phyloP scores from a whole-genome alignment of 2,329 filamentous ascomycete species.

The Penicillium verrucosum region DNA sequence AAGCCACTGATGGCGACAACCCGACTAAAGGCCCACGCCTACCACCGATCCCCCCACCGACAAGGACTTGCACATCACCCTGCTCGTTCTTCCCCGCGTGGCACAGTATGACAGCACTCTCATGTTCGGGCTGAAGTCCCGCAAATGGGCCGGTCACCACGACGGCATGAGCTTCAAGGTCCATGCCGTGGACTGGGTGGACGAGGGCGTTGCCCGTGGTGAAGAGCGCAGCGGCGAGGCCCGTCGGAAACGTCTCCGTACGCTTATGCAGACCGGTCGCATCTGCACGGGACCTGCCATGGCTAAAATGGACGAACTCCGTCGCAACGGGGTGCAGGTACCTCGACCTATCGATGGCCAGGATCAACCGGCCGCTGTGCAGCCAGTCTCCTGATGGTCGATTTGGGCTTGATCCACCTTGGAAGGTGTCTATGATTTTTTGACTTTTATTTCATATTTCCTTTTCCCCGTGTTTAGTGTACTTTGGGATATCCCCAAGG shows the following conservation, averaged over 20 bases:
- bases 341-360: conserved; percentile 28
- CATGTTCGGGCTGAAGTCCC: conserved; percentile 76
- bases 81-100: conserved; percentile 77
- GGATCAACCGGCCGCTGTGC: conserved; percentile 28
- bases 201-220: conserved; percentile 57
- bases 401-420: not conserved
- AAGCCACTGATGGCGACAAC: conserved; percentile 11
- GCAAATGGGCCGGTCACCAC: conserved; percentile 72
- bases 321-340: conserved; percentile 30
- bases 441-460: not conserved
- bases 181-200: conserved; percentile 76
- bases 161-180: conserved; percentile 91
- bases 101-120: conserved; percentile 72
- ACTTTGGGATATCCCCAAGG: not conserved
- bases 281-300: conserved; percentile 42
- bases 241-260: conserved; percentile 49
- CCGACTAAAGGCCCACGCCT: conserved; percentile 30
- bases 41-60: conserved; percentile 54
- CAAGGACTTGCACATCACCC: conserved; percentile 80
- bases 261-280: conserved; percentile 41
- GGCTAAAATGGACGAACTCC: conserved; percentile 36
- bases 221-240: conserved; percentile 48
- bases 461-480: not conserved
- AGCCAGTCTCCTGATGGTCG: conserved; percentile 30
- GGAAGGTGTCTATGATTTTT: too few species aligned